A percentile compares a stretch with the other conserved stretches of the same genome.
These are phyloP conservation scores for Talaromyces liani DNA, from an alignment of 495 filamentous ascomycete genomes.

Conservation along the genomic window DNA sequence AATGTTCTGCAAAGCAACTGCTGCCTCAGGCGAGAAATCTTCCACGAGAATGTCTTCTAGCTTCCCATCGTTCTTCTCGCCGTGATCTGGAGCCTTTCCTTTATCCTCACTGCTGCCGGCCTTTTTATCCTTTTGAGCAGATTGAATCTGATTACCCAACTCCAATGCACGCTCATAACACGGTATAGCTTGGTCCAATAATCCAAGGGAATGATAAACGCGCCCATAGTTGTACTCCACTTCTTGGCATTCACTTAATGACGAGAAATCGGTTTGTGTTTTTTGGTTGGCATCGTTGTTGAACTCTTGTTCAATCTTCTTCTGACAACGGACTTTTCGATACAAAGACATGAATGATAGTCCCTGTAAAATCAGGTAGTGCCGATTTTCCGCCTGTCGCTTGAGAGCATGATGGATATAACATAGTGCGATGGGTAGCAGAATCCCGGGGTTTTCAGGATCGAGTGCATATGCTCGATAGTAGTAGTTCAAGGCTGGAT, in stretches of 20 bases:
- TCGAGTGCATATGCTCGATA: slow-evolving; percentile 76
- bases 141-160: slow-evolving; percentile 35
- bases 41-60: slow-evolving; percentile 34
- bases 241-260: slow-evolving; percentile 58
- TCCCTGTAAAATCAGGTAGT: slow-evolving; percentile 78
- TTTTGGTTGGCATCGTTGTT: slow-evolving; percentile 20
- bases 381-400: slow-evolving; percentile 79
- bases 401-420: slow-evolving; percentile 85
- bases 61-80: slow-evolving; percentile 9
- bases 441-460: slow-evolving; percentile 66
- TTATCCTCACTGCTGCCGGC: slow-evolving; percentile 5
- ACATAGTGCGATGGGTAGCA: slow-evolving; percentile 59
- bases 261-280: slow-evolving; percentile 1
- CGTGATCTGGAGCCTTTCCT: slow-evolving; percentile 8
- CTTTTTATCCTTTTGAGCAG: neutral
- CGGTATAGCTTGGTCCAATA: slow-evolving; percentile 67
- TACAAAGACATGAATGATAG: slow-evolving; percentile 76
- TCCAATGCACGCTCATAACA: slow-evolving; percentile 59
- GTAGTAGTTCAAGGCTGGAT: slow-evolving; percentile 83
- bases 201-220: slow-evolving; percentile 71
- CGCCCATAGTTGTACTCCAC: slow-evolving; percentile 85
- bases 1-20: slow-evolving; percentile 64
- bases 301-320: slow-evolving; percentile 13
- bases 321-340: slow-evolving; percentile 41
- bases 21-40: slow-evolving; percentile 66